Evolutionary conservation across 108 stramenopile species (phyloP), one percentile per base, ranked within the genome.

Genomic region (Epithemia pelagica): DNA sequence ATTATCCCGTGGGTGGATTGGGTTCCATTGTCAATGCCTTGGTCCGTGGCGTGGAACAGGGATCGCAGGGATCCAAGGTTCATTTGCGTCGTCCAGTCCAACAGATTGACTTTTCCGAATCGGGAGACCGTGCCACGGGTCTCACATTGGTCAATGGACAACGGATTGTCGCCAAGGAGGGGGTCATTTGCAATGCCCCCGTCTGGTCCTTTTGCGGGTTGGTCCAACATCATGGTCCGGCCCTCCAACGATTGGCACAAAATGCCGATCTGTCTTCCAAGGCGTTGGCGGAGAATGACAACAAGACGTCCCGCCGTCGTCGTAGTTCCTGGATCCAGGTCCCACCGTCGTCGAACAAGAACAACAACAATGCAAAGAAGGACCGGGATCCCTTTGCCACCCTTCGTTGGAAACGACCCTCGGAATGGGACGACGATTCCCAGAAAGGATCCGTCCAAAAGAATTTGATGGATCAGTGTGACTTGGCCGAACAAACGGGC

Each of bases 1-100:
- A 96, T 63, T 96, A 95, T 78, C 95, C 95, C 15, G 69, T 63
- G 52, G 93, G 93, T 28, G 95, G 95, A 19, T 67, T 92, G 28
- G 93, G 87, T 8, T 61, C 66, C 29, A 88, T 95, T 23, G 82
- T 95, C 10, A 85, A 94, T 64, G 96, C 92, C 3, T 77, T 97
- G 46, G 93, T 95, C 0, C 73, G 88, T 27, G 96, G 90, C 8
- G 88, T 97, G 18, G 90, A 92, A 66, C 86, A 89, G 59, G 73
- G 73, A 8, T 69, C 74, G 10, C 64, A 64, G 29, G 55, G 52
- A n/a, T 85, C 83, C 29, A 79, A 78, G 58, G 83, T 89, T 1
- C 55, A 90, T 66, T 66, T 93, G 27, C 81, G 92, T 2, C 62
- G 58, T 3, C 83, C 74, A 66, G 88, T 89, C 2, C 72, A 83